A percentile compares a stretch with the other conserved stretches of the same genome.
These are phyloP conservation scores for Alternaria sp. DNA, from an alignment of 2,329 filamentous ascomycete genomes.

Conservation along the genomic window DNA sequence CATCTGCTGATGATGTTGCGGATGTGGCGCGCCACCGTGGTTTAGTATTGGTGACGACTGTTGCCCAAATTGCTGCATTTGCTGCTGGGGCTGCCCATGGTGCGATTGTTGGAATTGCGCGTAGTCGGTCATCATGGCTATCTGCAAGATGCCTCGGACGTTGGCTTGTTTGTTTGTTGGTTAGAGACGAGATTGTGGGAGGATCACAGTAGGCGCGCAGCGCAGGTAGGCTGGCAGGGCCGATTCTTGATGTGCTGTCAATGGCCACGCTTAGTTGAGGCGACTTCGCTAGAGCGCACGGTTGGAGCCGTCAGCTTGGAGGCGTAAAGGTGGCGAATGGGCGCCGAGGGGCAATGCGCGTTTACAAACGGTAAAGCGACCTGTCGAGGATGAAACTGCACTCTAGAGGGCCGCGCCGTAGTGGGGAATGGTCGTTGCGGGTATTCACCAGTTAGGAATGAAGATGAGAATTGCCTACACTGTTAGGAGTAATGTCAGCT, in stretches of 20 bases:
- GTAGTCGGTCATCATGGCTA: conserved; percentile 60
- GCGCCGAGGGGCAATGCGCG: conserved; percentile 46
- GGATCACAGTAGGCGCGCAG: conserved; percentile 41
- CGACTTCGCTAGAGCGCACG: conserved; percentile 45
- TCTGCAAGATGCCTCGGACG: conserved; percentile 26
- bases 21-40: conserved; percentile 70
- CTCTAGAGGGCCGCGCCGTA: conserved; percentile 49
- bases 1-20: conserved; percentile 72
- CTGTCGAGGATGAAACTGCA: conserved; percentile 33
- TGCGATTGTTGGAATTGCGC: conserved; percentile 59
- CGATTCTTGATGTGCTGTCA: conserved; percentile 56
- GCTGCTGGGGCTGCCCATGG: conserved; percentile 65
- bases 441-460: conserved; percentile 45
- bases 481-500: conserved; percentile 48
- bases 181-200: conserved; percentile 40
- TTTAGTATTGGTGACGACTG: conserved; percentile 83
- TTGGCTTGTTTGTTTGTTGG: conserved; percentile 44
- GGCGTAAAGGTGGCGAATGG: conserved; percentile 43
- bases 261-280: conserved; percentile 53
- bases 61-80: conserved; percentile 56
- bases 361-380: conserved; percentile 27
- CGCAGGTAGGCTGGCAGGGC: conserved; percentile 38
- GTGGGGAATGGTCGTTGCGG: conserved; percentile 47
- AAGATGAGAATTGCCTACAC: conserved; percentile 43
- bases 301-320: conserved; percentile 42